phyloP scores from a whole-genome alignment of 139 green algal genomes.

The Picochlorum sp. region DNA sequence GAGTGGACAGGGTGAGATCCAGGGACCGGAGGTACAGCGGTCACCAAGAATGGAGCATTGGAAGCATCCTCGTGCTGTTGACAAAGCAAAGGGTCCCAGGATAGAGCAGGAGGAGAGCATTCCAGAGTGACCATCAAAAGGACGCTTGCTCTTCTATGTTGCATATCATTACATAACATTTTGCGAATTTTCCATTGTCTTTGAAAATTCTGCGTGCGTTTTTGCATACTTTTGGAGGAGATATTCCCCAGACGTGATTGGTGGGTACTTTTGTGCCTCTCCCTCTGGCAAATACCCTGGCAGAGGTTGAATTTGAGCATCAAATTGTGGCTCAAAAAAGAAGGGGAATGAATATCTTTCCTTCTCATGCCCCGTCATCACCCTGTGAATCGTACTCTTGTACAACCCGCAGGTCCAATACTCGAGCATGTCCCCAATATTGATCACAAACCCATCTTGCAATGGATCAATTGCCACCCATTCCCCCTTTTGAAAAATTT shows the following conservation, averaged over 20 bases:
- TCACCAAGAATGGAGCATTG: no score
- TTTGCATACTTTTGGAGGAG: conserved; percentile 17
- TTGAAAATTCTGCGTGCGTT: conserved; percentile 17
- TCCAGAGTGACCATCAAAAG: no score
- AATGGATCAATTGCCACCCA: conserved; percentile 61
- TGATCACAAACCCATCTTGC: conserved; percentile 70
- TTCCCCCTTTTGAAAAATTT: conserved; percentile 13
- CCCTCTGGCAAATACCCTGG: background rate
- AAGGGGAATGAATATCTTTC: conserved; percentile 73
- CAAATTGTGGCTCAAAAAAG: conserved; percentile 71
- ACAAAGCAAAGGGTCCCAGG: no score
- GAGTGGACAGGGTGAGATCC: no score
- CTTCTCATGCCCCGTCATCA: conserved; percentile 50
- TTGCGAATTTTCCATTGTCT: conserved; percentile 2
- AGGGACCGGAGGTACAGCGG: no score
- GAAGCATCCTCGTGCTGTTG: no score
- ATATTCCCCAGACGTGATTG: conserved; percentile 10
- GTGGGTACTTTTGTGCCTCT: conserved; percentile 4
- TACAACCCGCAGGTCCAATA: conserved; percentile 50
- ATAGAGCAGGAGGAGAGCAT: no score
- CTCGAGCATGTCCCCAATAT: conserved; percentile 92
- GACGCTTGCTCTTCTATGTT: no score
- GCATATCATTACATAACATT: no score
- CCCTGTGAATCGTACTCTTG: conserved; percentile 73
- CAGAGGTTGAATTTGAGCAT: conserved; percentile 2